Percentiles rank a stretch among this genome's conserved stretches.
phyloP scores from a whole-genome alignment of 768 basidiomycete genomes.

The Tulasnella sp. region DNA sequence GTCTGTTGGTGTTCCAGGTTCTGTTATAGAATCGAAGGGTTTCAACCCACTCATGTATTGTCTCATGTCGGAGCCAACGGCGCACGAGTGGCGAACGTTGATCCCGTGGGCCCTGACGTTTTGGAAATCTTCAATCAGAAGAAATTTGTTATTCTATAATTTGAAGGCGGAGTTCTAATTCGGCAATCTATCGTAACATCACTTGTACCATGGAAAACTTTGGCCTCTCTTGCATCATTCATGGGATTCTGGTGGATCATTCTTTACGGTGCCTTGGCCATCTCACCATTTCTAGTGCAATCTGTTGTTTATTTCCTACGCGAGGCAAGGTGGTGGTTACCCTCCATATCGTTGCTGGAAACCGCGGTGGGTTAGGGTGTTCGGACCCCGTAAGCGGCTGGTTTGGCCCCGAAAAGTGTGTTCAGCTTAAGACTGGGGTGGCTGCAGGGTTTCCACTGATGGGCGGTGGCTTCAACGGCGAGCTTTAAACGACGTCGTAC shows the following conservation, averaged over 20 bases:
- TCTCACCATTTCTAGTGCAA: neutral
- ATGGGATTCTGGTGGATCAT: neutral
- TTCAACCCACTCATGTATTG: neutral
- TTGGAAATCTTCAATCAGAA: neutral
- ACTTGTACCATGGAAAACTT: neutral
- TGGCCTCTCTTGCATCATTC: neutral
- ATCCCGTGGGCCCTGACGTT: neutral
- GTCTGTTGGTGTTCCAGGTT: neutral
- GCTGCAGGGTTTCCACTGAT: no score
- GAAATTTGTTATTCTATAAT: neutral
- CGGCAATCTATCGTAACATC: neutral
- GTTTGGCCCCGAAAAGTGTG: neutral
- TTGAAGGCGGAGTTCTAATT: neutral
- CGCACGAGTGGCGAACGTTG: neutral
- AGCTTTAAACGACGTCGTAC: neutral
- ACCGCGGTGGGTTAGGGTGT: neutral
- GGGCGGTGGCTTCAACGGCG: neutral
- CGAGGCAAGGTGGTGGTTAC: no score
- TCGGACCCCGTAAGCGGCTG: neutral
- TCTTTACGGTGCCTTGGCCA: neutral
- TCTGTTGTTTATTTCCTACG: neutral
- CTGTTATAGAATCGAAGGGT: neutral
- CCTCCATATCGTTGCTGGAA: neutral
- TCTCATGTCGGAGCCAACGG: neutral
- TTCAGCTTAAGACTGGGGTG: no score